Base-by-base conservation (phyloP, 2,329 filamentous ascomycete species). In the Diaporthe longicolla region DNA sequence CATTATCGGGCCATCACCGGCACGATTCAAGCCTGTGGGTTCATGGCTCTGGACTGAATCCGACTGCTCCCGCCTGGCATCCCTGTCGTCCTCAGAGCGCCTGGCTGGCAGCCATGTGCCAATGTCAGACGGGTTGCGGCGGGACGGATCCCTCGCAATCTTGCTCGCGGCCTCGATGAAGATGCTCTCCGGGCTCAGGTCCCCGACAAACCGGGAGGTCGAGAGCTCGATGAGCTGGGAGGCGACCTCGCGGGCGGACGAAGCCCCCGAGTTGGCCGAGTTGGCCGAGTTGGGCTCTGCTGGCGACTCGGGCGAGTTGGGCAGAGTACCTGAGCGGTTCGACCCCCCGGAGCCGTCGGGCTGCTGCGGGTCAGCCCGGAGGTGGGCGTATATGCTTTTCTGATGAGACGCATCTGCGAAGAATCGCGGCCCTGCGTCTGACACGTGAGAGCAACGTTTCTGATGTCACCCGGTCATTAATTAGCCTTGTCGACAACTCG, bases 161-260 rank as follows among this genome's bases (percentile, higher is more conserved):
- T 50, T 73, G 43, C 65, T 73, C 3, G 73, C 77, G 7, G 79
- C 79, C 48, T 80, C 77, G n/a, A 79, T 73, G 32, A 84, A 75
- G 65, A 82, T 80, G 74, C 79, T 77, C 70, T 81, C 79, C 0
- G 80, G 80, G 57, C 79, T 80, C 13, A 78, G 68, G 65, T 81
- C 80, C 13, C 80, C 79, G 0, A 81, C 73, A 32, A 81, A 81
- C 1, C 89, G 87, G 1, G 84, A 81, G 1, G 66, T 32, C 9
- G 80, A 78, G 7, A 81, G 78, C 73, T 80, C 78, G 35, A 81
- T 79, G 17, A 78, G 72, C 40, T 77, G 78, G 7, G 79, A 79
- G 19, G 79, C 78, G 8, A 80, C 81, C 2, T 58, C 50, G 13
- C 78, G 74, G 15, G 79, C 76, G 1, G 74, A 77, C 26, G 76